phyloP scores from a whole-genome alignment of 352 stramenopile genomes.

The Pythium sp. region DNA sequence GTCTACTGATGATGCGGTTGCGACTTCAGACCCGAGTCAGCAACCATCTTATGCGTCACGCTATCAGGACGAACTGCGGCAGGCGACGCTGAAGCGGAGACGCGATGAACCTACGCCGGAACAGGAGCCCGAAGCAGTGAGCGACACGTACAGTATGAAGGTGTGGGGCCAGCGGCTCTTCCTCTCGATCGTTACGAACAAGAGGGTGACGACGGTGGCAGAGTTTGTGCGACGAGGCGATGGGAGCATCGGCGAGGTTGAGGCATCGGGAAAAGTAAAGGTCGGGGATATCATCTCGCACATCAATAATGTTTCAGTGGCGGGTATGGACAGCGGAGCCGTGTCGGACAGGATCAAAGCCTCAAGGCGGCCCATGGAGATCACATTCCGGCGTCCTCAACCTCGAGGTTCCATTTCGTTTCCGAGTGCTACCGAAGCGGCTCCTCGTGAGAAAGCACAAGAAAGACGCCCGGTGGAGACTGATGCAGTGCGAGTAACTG shows the following conservation, averaged over 20 bases:
- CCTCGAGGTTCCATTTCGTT: neutral
- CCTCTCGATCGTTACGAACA: conserved; percentile 58
- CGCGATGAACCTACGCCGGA: conserved; percentile 21
- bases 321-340: conserved; percentile 25
- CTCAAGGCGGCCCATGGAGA: conserved; percentile 35
- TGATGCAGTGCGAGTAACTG: neutral
- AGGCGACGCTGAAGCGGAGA: conserved; percentile 42
- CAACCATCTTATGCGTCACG: neutral
- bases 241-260: conserved; percentile 50
- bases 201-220: conserved; percentile 46
- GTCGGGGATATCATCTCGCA: conserved; percentile 55
- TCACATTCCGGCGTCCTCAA: conserved; percentile 30
- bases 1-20: neutral
- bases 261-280: conserved; percentile 46
- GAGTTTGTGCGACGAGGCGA: conserved; percentile 49
- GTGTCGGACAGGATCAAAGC: conserved; percentile 28
- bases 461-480: neutral
- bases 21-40: neutral
- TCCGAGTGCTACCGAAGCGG: neutral
- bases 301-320: conserved; percentile 48
- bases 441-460: neutral
- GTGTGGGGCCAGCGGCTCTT: conserved; percentile 67
- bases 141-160: conserved; percentile 27
- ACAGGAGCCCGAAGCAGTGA: neutral
- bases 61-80: conserved; percentile 33